Percentiles rank a stretch among this genome's conserved stretches.
Evolutionary conservation across 116 monocot species (phyloP).

Genomic region (Cymodocea nodosa): DNA sequence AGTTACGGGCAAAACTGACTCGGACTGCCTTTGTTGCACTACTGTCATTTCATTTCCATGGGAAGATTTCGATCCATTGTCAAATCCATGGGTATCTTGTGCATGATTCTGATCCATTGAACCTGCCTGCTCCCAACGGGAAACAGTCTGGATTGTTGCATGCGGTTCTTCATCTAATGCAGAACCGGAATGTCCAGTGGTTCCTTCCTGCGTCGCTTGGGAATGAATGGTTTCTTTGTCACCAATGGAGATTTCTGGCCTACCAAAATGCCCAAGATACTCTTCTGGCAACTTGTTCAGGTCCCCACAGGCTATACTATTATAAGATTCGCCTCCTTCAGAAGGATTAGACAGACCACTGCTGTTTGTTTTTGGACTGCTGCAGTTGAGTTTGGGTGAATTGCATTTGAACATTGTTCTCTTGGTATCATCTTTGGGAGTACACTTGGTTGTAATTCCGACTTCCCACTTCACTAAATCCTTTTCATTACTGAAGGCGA

Average conservation of each 20-base stretch:
- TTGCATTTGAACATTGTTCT: not conserved
- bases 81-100: conserved; percentile 12
- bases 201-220: not conserved
- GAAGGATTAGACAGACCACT: conserved; percentile 33
- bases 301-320: conserved; percentile 31
- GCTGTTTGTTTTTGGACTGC: conserved; percentile 30
- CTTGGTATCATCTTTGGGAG: conserved; percentile 11
- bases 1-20: conserved; percentile 20
- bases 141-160: conserved; percentile 15
- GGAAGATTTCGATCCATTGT: conserved; percentile 22
- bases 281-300: conserved; percentile 43
- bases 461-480: conserved; percentile 58
- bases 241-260: conserved; percentile 19
- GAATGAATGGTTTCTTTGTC: conserved; percentile 6
- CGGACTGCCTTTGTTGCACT: not conserved
- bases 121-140: conserved; percentile 26
- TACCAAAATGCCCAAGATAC: conserved; percentile 26
- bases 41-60: conserved; percentile 14
- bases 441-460: conserved; percentile 20
- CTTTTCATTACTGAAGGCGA: conserved; percentile 32
- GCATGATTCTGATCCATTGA: conserved; percentile 19
- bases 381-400: not conserved
- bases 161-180: conserved; percentile 19
- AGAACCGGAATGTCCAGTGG: conserved; percentile 11
- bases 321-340: conserved; percentile 43